Base-by-base conservation (phyloP, 179 eudicot genomes). In the Spinacia oleracea region DNA sequence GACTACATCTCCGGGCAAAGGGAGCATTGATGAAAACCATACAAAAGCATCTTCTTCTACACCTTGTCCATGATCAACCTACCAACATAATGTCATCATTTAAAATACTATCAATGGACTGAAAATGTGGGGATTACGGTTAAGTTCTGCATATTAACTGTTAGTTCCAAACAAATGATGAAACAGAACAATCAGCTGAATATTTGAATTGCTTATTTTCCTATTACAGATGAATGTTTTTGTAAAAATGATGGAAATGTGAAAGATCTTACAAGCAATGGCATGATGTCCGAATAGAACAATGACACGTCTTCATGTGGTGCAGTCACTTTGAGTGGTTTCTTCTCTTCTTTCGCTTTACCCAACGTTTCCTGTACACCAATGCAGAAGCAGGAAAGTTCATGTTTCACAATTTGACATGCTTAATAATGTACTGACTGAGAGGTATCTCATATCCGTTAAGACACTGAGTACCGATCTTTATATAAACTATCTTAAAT, bases 241-340 rank as follows among this genome's bases (percentile, higher is more conserved):
- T 20, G 0, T 2, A 35, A n/a, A n/a, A 50, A 53, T 32, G 35
- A n/a, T 31, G 38, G n/a, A 7, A 64, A 27, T 16, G 18, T 32
- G 23, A 64, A 9, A 55, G 53, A 6, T 62, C 90, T 85, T 87
- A 96, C 99, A 6, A 96, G 99, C 59, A 96, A 88, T 2, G 97
- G 98, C 99, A 96, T 91, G 78, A 93, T 79, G 84, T 93, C 98
- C 3, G 96, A 84, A 82, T 96, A 93, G 83, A 96, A 91, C 31
- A 96, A 86, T 32, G 99, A 81, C 40, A 89, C 85, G 32, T 96
- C 99, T 69, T 96, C 98, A 62, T 90, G 82, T 53, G 85, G 88
- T 42, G 82, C 82, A 81, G 75, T 63, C 51, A 60, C 80, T 55
- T 80, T 77, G 42, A 58, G 82, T 12, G 81, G 79, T 77, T 78